Base-by-base conservation (phyloP, 331 rosid species). In the Cydonia oblonga region DNA sequence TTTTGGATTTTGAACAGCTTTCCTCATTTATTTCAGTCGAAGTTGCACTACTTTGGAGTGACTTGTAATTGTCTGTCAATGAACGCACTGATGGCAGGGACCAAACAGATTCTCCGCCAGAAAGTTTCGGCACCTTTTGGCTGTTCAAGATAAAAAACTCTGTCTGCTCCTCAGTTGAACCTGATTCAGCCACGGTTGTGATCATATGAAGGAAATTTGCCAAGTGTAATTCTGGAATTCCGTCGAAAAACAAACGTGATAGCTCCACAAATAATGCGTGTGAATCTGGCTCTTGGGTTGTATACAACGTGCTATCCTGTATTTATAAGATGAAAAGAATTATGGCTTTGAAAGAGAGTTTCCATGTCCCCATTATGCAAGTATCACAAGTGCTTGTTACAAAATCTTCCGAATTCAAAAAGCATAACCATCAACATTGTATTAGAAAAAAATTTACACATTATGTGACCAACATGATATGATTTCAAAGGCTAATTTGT, bases 151-250 rank as follows among this genome's bases (percentile, higher is more conserved):
- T 79, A 76, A 92, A 90, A 80, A 78, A 72, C 69, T 92, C 92
- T 12, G 80, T 82, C 75, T 92, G 92, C 78, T 88, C 90, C 81
- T 78, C 75, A 13, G 83, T 72, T 28, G 88, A 87, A 60, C 88
- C 96, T 25, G 90, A 82, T 76, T 89, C 89, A 6, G 86, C 86
- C 96, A 87, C 89, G 71, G 87, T 84, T 71, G 89, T 83, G 80
- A 93, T 86, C 86, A 87, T 87, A 78, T 86, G 91, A 75, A 93
- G 96, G 86, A 93, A 93, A 88, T 93, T 91, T 72, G 92, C 89
- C 71, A 93, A 75, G 81, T 87, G 90, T 44, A 89, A 71, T 53
- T 86, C 88, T 60, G 91, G 86, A 67, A 71, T 66, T 74, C 96
- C 95, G 71, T 80, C 68, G 75, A 86, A 76, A 68, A 93, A 84